These are phyloP conservation scores for Rhexocercosporidium sp. DNA, from an alignment of 2,329 filamentous ascomycete genomes.

Conservation along the genomic window DNA sequence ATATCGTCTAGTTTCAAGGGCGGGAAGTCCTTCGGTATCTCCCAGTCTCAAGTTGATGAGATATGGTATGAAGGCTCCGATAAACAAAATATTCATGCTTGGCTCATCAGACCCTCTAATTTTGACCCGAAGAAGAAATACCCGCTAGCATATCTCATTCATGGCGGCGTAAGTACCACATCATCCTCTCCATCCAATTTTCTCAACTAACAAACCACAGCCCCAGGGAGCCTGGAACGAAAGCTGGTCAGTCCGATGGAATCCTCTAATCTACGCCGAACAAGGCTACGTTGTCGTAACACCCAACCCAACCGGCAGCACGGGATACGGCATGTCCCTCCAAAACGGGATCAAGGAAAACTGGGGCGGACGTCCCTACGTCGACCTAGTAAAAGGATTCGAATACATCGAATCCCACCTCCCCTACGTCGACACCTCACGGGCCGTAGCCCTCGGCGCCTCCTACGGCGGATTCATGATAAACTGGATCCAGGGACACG, in stretches of 20 bases:
- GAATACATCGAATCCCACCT: constrained; percentile 73
- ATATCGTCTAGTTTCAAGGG: constrained; percentile 70
- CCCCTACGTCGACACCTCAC: constrained; percentile 69
- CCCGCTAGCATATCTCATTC: constrained; percentile 79
- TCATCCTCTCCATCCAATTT: background rate
- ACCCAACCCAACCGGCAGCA: constrained; percentile 84
- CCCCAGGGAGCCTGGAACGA: constrained; percentile 44
- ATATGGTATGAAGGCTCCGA: constrained; percentile 72
- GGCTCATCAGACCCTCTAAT: constrained; percentile 68
- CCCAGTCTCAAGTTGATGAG: constrained; percentile 65
- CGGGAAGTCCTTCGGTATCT: constrained; percentile 71
- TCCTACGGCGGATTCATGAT: constrained; percentile 78
- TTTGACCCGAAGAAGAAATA: constrained; percentile 76
- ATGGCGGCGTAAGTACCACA: constrained; percentile 62
- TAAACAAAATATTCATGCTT: constrained; percentile 64
- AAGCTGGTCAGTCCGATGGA: constrained; percentile 73
- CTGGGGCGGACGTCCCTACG: constrained; percentile 86
- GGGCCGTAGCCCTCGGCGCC: constrained; percentile 76
- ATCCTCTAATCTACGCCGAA: constrained; percentile 83
- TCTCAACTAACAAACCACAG: constrained; percentile 3
- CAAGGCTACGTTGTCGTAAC: constrained; percentile 84
- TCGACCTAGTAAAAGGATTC: constrained; percentile 80
- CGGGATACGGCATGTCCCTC: constrained; percentile 80
- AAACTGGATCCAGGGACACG: constrained; percentile 91
- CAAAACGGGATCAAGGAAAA: constrained; percentile 77